These are phyloP conservation scores for Apiospora hydei DNA, from an alignment of 2,329 filamentous ascomycete species.

Conservation along the genomic window DNA sequence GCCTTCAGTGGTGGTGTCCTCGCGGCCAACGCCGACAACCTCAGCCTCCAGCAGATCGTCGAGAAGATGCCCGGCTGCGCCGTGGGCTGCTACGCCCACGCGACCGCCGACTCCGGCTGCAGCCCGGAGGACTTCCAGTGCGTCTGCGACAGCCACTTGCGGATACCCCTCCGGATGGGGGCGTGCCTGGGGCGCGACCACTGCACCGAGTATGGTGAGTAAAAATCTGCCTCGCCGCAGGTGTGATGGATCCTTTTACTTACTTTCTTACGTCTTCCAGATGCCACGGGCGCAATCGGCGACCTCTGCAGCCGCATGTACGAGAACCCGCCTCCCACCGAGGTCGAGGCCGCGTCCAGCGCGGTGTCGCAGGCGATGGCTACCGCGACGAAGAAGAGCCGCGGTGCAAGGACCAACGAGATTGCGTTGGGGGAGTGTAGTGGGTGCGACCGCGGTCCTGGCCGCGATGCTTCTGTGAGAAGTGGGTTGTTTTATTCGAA, in stretches of 20 bases:
- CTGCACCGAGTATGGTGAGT: constrained; percentile 1
- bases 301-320: constrained; percentile 4
- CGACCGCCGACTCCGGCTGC: not conserved
- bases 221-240: not conserved
- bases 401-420: not conserved
- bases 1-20: not conserved
- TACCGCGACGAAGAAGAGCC: not conserved
- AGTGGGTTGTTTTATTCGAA: not conserved
- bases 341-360: constrained; percentile 16
- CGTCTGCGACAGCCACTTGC: constrained; percentile 11
- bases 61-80: constrained; percentile 19
- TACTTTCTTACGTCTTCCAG: not conserved
- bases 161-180: constrained; percentile 4
- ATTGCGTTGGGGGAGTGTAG: not conserved
- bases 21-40: constrained; percentile 18
- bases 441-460: not conserved
- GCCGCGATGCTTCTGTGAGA: not conserved
- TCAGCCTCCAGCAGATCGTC: constrained; percentile 21
- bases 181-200: not conserved
- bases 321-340: not conserved
- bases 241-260: not conserved
- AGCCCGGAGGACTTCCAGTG: constrained; percentile 21
- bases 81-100: constrained; percentile 19
- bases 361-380: not conserved
- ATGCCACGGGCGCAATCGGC: not conserved